phyloP scores from a whole-genome alignment of 1,284 basidiomycete genomes.

The Exobasidium cylindrosporum region DNA sequence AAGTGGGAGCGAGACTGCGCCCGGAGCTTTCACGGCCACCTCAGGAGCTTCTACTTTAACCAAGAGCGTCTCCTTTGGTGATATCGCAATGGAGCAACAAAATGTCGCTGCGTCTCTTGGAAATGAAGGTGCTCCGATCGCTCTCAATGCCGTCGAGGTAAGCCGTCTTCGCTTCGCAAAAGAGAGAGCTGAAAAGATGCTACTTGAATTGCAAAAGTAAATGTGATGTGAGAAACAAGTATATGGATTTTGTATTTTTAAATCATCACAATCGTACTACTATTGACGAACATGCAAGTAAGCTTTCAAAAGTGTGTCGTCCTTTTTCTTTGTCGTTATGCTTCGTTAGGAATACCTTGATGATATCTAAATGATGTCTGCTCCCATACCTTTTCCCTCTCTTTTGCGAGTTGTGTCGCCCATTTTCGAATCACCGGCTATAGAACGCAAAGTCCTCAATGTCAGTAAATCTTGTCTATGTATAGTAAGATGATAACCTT shows the following conservation, averaged over 20 bases:
- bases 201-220: background rate
- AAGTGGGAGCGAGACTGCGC: background rate
- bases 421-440: constrained; percentile 32
- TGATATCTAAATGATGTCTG: background rate
- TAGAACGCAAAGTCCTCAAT: background rate
- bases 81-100: constrained; percentile 3
- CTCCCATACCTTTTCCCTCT: constrained; percentile 35
- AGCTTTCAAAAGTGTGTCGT: too few species aligned
- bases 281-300: too few species aligned
- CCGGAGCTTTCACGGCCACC: background rate
- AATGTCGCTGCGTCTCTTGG: background rate
- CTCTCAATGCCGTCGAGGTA: background rate
- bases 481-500: background rate
- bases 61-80: constrained; percentile 1
- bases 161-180: background rate
- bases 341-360: background rate
- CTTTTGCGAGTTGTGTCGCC: constrained; percentile 29
- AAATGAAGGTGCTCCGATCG: background rate
- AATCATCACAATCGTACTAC: too few species aligned
- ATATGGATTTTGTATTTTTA: too few species aligned
- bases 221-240: too few species aligned
- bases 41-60: background rate
- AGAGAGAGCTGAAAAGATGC: background rate
- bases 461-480: background rate
- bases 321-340: too few species aligned